Evolutionary conservation across 2,329 filamentous ascomycete species (phyloP), one percentile per base, ranked within the genome.

Genomic region (Fusarium secorum): DNA sequence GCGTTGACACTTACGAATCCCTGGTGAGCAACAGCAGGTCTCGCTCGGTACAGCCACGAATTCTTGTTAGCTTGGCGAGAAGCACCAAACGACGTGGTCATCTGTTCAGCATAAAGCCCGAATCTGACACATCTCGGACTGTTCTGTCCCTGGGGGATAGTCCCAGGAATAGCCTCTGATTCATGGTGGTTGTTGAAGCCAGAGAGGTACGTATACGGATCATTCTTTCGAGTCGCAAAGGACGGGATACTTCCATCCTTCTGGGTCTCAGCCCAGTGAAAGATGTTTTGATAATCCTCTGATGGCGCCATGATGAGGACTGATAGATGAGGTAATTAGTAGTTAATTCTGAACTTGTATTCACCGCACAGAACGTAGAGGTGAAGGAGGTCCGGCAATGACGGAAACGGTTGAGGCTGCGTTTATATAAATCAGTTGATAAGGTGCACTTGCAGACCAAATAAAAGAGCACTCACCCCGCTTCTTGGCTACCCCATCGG

Each of bases 181-280:
- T 75, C 73, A 46, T 75, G 74, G n/a, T 63, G 76, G 69, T 89
- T 89, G 44, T 83, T 83, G 74, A 89, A 88, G 7, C 87, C 87
- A 10, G 83, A 76, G 80, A 87, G 85, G 66, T 89, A 89, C 78
- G 86, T 62, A 39, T 89, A 78, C 78, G 86, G 75, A 81, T 82
- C 56, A 46, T 78, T 78, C 36, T 76, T 74, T n/a, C 77, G 68
- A 0, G 81, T 83, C 7, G 79, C 81, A 70, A 89, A 89, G 0
- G 86, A 87, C 15, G 86, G 87, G 30, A 88, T 83, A 0, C 80
- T 74, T 0, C 84, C 87, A 74, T 89, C 83, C 73, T 88, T 83
- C 70, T 89, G 87, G n/a, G 87, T 88, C 74, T 88, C 86, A 1
- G 86, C 87, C 87, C 87, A 89, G 74, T 86, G 85, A 65, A 86